Conservation (phyloP, 2,329 filamentous ascomycete genomes). For the Fusarium longipes region DNA sequence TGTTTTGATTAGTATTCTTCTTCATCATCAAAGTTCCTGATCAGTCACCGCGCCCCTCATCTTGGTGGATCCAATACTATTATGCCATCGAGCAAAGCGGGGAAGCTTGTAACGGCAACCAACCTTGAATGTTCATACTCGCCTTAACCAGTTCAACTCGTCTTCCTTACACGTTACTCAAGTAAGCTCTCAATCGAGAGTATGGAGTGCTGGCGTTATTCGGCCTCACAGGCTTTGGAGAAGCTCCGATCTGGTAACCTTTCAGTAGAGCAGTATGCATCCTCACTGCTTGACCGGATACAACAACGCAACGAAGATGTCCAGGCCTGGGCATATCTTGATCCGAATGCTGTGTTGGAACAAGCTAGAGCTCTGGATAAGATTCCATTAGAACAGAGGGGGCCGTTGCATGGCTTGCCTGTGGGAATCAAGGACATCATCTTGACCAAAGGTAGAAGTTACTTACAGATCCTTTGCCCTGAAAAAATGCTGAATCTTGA, state of each 20-base stretch:
- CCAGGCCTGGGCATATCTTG: constrained; percentile 63
- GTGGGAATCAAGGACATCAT: constrained; percentile 71
- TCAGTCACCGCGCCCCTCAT: constrained; percentile 14
- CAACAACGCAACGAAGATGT: constrained; percentile 56
- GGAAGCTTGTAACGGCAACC: neutral
- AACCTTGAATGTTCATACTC: neutral
- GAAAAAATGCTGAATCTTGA: neutral
- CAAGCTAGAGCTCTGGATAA: constrained; percentile 63
- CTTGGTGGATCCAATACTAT: neutral
- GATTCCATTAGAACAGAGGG: constrained; percentile 59
- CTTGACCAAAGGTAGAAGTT: constrained; percentile 60
- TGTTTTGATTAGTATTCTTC: neutral
- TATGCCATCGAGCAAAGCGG: neutral
- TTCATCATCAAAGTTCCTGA: neutral
- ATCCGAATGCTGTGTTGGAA: constrained; percentile 56
- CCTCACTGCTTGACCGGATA: constrained; percentile 59
- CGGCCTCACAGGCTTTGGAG: constrained; percentile 56
- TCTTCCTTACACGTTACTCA: neutral
- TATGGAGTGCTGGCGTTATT: constrained; percentile 41
- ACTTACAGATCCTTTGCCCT: too few relatives aligned
- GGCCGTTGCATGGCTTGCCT: constrained; percentile 67
- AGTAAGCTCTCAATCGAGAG: too few relatives aligned
- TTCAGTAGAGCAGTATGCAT: constrained; percentile 63
- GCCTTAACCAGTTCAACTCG: neutral
- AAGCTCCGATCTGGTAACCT: constrained; percentile 55